Evolutionary conservation across 2,329 filamentous ascomycete species (phyloP), one percentile per base, ranked within the genome.

Genomic region (Xylariaceae sp.): DNA sequence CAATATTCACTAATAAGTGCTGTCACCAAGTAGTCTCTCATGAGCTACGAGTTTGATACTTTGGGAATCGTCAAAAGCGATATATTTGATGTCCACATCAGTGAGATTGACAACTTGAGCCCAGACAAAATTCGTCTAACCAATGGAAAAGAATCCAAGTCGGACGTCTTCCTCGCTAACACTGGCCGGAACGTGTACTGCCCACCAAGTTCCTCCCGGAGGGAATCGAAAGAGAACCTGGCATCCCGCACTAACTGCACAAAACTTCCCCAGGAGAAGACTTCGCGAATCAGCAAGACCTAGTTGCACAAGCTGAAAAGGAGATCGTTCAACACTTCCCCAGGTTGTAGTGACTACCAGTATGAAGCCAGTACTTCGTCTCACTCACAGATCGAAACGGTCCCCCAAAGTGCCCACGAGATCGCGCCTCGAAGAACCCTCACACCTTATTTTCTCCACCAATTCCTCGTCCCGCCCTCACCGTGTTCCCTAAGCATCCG

Each of bases 21-120:
- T 9, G 70, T 69, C 0, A 65, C 83, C 17, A 76, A 75, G n/a
- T n/a, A n/a, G n/a, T n/a, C n/a, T 37, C 81, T 85, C 28, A 66
- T 81, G 38, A 85, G 84, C 54, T 85, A 79, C 51, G 41, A 56
- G 0, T 68, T 67, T 3, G 67, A 77, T 48, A 73, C 84, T 51
- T 75, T 81, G 52, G 71, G 77, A 3, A 62, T 80, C 8, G 68
- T 85, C 9, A 66, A 65, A 32, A 58, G 68, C 11, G 73, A 74
- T 3, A 68, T 64, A 17, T 72, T 84, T 19, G 65, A 67, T 18
- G 64, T 85, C 1, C 68, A 81, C 38, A 56, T 80, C 3, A 71
- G 71, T n/a, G 76, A 83, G 35, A 66, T 85, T 4, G 58, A 62
- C 1, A 62, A 62, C 15, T 64, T 85, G 4, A 65, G 67, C 0